Percentiles rank a stretch among this genome's conserved stretches.
phyloP scores from a whole-genome alignment of 306 rosid species.

The Morella rubra region DNA sequence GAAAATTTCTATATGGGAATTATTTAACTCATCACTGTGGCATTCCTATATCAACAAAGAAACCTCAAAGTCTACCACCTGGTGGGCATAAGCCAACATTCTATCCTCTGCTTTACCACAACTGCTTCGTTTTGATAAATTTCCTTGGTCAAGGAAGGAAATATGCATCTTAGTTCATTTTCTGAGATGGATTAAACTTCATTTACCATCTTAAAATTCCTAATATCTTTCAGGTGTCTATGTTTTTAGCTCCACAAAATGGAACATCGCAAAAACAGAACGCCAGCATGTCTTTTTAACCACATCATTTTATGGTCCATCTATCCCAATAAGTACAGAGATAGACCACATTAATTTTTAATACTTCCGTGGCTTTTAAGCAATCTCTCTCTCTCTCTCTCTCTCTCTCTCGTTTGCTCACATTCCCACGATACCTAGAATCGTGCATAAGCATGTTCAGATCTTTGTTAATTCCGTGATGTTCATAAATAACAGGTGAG shows the following conservation, averaged over 20 bases:
- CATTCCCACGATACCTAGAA: too few species aligned
- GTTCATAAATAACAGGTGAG: slow-evolving; percentile 59
- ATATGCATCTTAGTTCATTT: not conserved
- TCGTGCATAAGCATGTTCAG: not conserved
- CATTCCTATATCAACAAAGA: too few species aligned
- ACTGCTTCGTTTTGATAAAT: too few species aligned
- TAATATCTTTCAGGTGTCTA: not conserved
- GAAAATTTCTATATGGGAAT: too few species aligned
- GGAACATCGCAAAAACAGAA: not conserved
- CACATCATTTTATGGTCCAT: not conserved
- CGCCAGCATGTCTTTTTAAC: not conserved
- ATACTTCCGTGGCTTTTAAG: not conserved
- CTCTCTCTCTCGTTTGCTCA: too few species aligned
- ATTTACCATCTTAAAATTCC: not conserved
- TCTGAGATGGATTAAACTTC: not conserved
- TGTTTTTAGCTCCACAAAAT: not conserved
- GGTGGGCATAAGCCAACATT: too few species aligned
- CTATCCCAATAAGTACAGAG: not conserved
- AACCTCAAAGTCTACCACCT: too few species aligned
- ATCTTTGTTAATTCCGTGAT: slow-evolving; percentile 29
- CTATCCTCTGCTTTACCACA: too few species aligned
- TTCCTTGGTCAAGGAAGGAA: not conserved
- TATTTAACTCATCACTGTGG: too few species aligned
- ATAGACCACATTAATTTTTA: not conserved
- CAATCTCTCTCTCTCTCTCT: not conserved